Base-by-base conservation (phyloP, 169 alveolate species). In the Plasmodium relictum region DNA sequence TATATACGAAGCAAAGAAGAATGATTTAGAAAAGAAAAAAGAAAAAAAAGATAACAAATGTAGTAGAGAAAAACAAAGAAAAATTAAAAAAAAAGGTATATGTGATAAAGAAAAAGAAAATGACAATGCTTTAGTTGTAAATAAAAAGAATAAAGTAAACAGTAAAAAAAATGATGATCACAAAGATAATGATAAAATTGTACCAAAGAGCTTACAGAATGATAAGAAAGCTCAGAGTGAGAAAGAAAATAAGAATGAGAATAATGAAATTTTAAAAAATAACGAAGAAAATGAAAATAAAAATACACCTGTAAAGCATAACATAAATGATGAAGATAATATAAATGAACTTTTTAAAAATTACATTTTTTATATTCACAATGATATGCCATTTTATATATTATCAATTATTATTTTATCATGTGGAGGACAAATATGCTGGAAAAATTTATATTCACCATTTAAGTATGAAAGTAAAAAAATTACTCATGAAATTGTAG, bases 401-500 rank as follows among this genome's bases (percentile, higher is more conserved):
- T 42, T 78, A 4, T 78, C 89, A 1, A 50, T 78, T 7, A 62
- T 78, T 41, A 78, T 78, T 8, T 70, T 78, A 2, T 78, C 89
- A 14, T 78, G 78, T 31, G 89, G 89, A 39, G 89, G 89, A 2
- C 6, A 58, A 20, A 65, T 78, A 24, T 50, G 56, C 0, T 78
- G 89, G 89, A 78, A 78, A n/a, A 44, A 63, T n/a, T 16, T 26
- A 1, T 63, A 45, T 20, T 78, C 76, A 4, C 89, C 89, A 14
- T 22, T 45, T 26, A 37, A 24, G 2, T 58, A 45, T 41, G 89
- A 56, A 0, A 54, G 44, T 18, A 8, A 63, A 0, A 63, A 20
- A n/a, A 78, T 78, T 42, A 78, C 89, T 0, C 89, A 78, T 42
- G 89, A 80, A 76, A 76, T 56, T 42, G 59, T 20, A 66, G 93